A percentile compares a stretch with the other conserved stretches of the same genome.
Evolutionary conservation across 2,329 filamentous ascomycete species (phyloP).

Genomic region (Aureobasidium sp.): DNA sequence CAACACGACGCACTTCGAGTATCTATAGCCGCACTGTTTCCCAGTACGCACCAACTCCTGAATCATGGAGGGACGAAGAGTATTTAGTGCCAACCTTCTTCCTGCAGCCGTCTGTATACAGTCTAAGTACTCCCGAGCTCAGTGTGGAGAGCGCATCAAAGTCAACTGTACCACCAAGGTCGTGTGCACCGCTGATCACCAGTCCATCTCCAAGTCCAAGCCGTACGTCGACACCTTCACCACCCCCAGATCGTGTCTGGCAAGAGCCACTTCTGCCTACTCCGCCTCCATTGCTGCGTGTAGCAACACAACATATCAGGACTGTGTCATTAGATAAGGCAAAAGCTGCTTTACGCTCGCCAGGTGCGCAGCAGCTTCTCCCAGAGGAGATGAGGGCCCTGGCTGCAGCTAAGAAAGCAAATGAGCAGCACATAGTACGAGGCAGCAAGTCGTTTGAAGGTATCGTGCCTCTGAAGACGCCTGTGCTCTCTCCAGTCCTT

Average conservation of each 20-base stretch:
- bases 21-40: slow-evolving; percentile 29
- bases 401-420: neutral
- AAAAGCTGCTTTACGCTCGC: slow-evolving; percentile 1
- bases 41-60: slow-evolving; percentile 21
- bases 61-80: slow-evolving; percentile 14
- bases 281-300: neutral
- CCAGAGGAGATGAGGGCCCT: slow-evolving; percentile 11
- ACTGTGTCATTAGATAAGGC: slow-evolving; percentile 12
- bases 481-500: neutral
- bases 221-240: neutral
- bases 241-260: neutral
- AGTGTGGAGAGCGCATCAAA: neutral
- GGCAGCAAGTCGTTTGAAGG: slow-evolving; percentile 4
- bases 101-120: slow-evolving; percentile 22
- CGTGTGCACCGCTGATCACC: slow-evolving; percentile 5
- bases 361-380: neutral
- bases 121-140: slow-evolving; percentile 15
- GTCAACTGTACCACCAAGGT: neutral
- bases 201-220: slow-evolving; percentile 14
- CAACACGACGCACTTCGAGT: slow-evolving; percentile 24
- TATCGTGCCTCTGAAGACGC: neutral
- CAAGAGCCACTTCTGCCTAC: neutral
- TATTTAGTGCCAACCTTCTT: slow-evolving; percentile 22
- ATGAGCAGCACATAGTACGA: neutral
- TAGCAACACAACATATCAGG: slow-evolving; percentile 10